These are phyloP conservation scores for Beauveria brongniartii DNA, from an alignment of 2,329 filamentous ascomycete genomes.

Conservation along the genomic window DNA sequence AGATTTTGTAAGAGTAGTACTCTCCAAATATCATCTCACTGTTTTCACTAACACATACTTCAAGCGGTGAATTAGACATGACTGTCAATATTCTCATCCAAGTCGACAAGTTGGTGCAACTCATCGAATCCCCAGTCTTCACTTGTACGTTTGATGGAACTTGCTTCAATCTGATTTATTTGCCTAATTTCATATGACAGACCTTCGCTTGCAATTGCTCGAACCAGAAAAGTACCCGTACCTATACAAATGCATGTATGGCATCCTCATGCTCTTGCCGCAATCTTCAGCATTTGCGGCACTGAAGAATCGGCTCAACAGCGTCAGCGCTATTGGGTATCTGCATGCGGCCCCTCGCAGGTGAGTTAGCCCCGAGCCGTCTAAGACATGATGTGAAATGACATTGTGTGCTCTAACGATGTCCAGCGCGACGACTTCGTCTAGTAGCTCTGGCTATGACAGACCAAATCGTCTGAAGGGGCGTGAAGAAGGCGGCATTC, in stretches of 20 bases:
- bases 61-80: slow-evolving; percentile 91
- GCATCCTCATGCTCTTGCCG: slow-evolving; percentile 93
- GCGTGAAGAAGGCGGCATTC: slow-evolving; percentile 75
- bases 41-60: neutral
- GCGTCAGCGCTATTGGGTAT: slow-evolving; percentile 93
- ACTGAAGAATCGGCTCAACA: slow-evolving; percentile 92
- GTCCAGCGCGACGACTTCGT: slow-evolving; percentile 36
- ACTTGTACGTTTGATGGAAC: slow-evolving; percentile 58
- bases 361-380: slow-evolving; percentile 44
- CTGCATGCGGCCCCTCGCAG: slow-evolving; percentile 72
- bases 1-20: slow-evolving; percentile 66
- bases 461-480: slow-evolving; percentile 70
- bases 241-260: slow-evolving; percentile 95
- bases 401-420: neutral
- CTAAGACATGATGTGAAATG: neutral
- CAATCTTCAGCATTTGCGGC: slow-evolving; percentile 96
- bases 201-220: slow-evolving; percentile 86
- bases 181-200: slow-evolving; percentile 34
- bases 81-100: slow-evolving; percentile 98
- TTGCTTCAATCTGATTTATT: neutral
- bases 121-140: slow-evolving; percentile 95
- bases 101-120: slow-evolving; percentile 94
- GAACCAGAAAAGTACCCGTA: slow-evolving; percentile 94
- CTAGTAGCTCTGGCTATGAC: slow-evolving; percentile 54
- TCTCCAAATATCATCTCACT: neutral